A percentile compares a stretch with the other conserved stretches of the same genome.
These are phyloP conservation scores for Phoma sp. DNA, from an alignment of 2,329 filamentous ascomycete genomes.

Conservation along the genomic window DNA sequence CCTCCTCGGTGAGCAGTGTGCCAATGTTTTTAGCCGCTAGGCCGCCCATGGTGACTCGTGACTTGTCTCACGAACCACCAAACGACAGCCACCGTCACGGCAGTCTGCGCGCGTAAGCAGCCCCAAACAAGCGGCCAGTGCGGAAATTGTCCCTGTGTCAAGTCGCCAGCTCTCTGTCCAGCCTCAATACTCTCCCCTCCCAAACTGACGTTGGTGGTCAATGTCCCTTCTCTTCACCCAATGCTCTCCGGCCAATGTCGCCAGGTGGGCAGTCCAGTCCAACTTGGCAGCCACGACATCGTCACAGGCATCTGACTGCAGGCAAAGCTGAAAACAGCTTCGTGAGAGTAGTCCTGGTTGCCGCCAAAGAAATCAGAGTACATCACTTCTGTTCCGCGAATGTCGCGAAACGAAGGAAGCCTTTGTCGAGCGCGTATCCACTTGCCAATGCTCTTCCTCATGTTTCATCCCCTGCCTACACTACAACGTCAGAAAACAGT, in stretches of 20 bases:
- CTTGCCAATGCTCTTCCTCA: background rate
- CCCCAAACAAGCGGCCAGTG: conserved; percentile 12
- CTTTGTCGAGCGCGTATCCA: background rate
- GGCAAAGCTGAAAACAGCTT: background rate
- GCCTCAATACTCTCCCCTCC: background rate
- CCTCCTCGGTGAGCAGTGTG: background rate
- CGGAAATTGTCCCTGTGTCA: conserved; percentile 6
- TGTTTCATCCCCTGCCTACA: conserved; percentile 6
- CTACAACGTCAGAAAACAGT: conserved; percentile 1
- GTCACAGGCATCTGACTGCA: too few relatives aligned
- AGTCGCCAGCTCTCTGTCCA: background rate
- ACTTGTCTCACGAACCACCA: conserved; percentile 16
- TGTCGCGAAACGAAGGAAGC: background rate
- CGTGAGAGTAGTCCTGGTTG: too few relatives aligned
- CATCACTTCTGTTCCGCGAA: background rate
- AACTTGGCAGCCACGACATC: too few relatives aligned
- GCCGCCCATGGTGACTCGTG: conserved; percentile 7
- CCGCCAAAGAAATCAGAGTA: too few relatives aligned
- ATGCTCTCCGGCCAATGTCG: conserved; percentile 1
- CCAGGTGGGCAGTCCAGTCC: background rate
- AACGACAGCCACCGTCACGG: conserved; percentile 2
- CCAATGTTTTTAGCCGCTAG: background rate
- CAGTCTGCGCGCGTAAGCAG: background rate
- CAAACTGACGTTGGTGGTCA: conserved; percentile 1
- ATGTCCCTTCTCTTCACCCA: background rate